Base-by-base conservation (phyloP, 75 land plant genomes). In the Cunninghamia lanceolata region DNA sequence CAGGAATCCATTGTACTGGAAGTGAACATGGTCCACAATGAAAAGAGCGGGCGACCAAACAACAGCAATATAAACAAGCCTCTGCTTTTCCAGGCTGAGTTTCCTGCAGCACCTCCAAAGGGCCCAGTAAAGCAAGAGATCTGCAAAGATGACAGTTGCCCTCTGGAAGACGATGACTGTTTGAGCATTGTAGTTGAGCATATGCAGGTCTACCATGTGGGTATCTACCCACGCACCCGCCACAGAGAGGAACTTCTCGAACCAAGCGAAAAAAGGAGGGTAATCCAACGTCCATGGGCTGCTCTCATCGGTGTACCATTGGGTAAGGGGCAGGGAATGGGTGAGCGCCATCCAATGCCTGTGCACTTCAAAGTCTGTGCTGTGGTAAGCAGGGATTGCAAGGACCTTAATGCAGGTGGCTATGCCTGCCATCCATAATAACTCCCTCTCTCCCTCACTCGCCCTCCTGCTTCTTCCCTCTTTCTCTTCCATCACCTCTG, bases 281-380 rank as follows among this genome's bases (percentile, higher is more conserved):
- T 97, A 97, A 83, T 97, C 98, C 76, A 97, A 94, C 16, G 99
- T 96, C 95, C 96, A 95, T 0, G 87, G 93, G 85, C 94, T 92
- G 87, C 93, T 94, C 35, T 90, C 91, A 66, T 96, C 96, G 53
- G 75, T 19, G 91, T 97, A 97, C 99, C 99, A 97, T n/a, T 77
- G 82, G n/a, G 85, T 75, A 87, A 96, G 87, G 32, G 99, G 99
- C 53, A 96, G 95, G 56, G 94, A 91, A 84, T 91, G 89, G 66
- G 98, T 96, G 86, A 97, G 82, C 34, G 99, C 99, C 15, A 96
- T 93, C 99, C 99, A 97, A 85, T 97, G 84, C 45, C 98, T 92
- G 87, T 97, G 99, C 83, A 97, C 99, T 75, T 96, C 99, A 78
- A 96, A 94, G 42, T 97, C 99, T 17, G 98, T 97, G 89, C 98